Conservation (phyloP, 257 asterid species). For the Galeopsis tetrahit region DNA sequence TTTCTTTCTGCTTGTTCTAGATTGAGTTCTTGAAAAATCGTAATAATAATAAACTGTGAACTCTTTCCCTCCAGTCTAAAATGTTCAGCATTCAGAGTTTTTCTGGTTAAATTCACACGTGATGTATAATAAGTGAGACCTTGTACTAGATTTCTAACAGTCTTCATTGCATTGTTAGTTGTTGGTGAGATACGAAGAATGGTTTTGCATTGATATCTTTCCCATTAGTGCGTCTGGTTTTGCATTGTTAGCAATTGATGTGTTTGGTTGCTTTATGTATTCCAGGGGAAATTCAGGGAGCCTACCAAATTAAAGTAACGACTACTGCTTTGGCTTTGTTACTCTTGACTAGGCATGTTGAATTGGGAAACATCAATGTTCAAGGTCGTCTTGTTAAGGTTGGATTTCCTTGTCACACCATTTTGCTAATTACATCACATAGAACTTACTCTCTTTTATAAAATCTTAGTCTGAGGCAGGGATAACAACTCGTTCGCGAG, state of each 20-base stretch:
- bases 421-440: neutral
- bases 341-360: slow-evolving; percentile 75
- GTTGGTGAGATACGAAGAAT: slow-evolving; percentile 15
- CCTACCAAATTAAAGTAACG: slow-evolving; percentile 92
- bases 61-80: neutral
- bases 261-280: slow-evolving; percentile 31
- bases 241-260: slow-evolving; percentile 16
- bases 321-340: slow-evolving; percentile 87
- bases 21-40: neutral
- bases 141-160: neutral
- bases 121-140: slow-evolving; percentile 3
- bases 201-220: slow-evolving; percentile 14
- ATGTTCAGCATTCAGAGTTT: slow-evolving; percentile 8
- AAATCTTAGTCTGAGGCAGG: slow-evolving; percentile 66
- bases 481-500: slow-evolving; percentile 91
- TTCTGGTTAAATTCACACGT: slow-evolving; percentile 13
- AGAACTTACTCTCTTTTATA: slow-evolving; percentile 31
- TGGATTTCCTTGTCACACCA: slow-evolving; percentile 27
- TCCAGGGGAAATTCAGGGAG: slow-evolving; percentile 94
- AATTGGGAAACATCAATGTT: slow-evolving; percentile 64
- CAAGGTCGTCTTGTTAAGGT: slow-evolving; percentile 88
- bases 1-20: slow-evolving; percentile 14
- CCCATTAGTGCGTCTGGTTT: neutral
- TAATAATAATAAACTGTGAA: neutral
- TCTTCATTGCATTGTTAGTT: neutral